Evolutionary conservation across 208 protist genomes (phyloP), one percentile per base, ranked within the genome.

Genomic region (Trypanosoma scelopori): DNA sequence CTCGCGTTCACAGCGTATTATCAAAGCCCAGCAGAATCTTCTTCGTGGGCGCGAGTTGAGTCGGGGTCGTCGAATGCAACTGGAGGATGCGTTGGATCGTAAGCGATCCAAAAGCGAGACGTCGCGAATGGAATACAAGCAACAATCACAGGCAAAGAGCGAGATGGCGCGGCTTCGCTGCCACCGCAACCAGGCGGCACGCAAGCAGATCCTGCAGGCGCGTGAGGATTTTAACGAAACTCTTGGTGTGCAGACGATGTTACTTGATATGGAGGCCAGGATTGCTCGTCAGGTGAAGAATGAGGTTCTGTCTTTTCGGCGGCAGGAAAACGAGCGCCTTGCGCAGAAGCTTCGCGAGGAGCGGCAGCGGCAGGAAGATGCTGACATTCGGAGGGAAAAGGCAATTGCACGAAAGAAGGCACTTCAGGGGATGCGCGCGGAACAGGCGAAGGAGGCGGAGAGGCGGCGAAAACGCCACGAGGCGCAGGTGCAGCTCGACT

Each of bases 271-370:
- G 45, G 69, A 67, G 52, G 11, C 0, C 18, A 53, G 55, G 32
- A 51, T 68, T 37, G 46, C 16, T 11, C 60, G 51, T 7, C 50
- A 23, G 18, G 58, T 74, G 5, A 53, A 42, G 39, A 35, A 52
- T 5, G 69, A 74, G 43, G 12, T 68, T 35, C 20, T 50, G 16
- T 53, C 69, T 22, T 65, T 68, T 42, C 69, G 53, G 37, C 57
- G 60, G 12, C 69, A 74, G 43, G 25, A 68, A 32, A 65, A 42
- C 16, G 55, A 56, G 16, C 39, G 32, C 0, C 41, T 64, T 43
- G 20, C 25, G 28, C 47, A 46, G 22, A 52, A 25, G 37, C 20
- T 71, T 11, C 35, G 55, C 5, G 45, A 65, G 35, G 65, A 60
- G 15, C 41, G 56, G 45, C 20, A 55, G n/a, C 15, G 25, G 22